These are phyloP conservation scores for Stylosanthes scabra DNA, from an alignment of 331 rosid species.

Conservation along the genomic window DNA sequence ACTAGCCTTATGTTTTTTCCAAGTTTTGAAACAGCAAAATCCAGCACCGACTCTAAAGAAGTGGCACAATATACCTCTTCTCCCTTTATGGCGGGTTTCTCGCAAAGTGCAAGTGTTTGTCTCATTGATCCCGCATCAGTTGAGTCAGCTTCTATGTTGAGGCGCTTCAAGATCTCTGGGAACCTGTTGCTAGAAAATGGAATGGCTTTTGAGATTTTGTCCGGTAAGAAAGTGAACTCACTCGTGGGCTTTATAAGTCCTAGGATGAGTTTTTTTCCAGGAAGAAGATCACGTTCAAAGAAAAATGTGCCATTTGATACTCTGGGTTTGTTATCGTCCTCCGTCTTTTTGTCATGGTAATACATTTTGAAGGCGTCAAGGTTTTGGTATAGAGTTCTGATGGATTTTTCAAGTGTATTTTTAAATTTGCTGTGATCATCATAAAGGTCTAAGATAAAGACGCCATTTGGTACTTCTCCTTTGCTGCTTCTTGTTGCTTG, in stretches of 20 bases:
- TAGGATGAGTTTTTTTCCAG: background rate
- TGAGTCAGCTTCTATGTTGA: conserved; percentile 6
- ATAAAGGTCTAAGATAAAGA: no score
- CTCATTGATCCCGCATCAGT: conserved; percentile 25
- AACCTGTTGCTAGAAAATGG: conserved; percentile 18
- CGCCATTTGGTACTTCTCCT: no score
- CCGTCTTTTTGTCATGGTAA: no score
- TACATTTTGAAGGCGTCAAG: no score
- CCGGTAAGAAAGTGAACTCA: conserved; percentile 30
- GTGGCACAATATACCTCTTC: conserved; percentile 40
- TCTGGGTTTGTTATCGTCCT: background rate
- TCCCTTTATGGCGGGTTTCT: conserved; percentile 13
- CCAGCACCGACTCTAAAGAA: conserved; percentile 37
- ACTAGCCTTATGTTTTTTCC: conserved; percentile 27
- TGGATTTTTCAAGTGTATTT: no score
- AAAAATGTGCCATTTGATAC: background rate
- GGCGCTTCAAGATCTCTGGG: background rate
- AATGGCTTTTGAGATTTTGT: background rate
- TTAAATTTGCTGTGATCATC: no score
- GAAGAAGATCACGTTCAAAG: conserved; percentile 19
- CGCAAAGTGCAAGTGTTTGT: conserved; percentile 36
- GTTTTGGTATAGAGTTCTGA: no score
- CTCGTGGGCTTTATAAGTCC: background rate
- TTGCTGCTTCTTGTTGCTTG: no score
- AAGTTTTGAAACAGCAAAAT: conserved; percentile 38